Conservation (phyloP, 352 stramenopile species). For the Phytophthora pisi region DNA sequence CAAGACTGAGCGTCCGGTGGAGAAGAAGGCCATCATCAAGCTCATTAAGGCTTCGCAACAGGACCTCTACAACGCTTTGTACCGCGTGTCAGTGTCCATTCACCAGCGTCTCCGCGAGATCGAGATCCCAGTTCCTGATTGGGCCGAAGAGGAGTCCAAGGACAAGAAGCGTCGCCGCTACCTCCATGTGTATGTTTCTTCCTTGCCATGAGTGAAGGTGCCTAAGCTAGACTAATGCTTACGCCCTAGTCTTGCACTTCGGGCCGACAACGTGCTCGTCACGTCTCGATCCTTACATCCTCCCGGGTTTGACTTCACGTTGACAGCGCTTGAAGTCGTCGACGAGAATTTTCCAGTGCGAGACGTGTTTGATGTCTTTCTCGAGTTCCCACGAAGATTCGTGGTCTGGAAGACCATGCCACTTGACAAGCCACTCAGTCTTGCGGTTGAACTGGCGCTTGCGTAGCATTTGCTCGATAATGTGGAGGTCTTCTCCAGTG, state of each 20-base stretch:
- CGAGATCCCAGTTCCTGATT: not conserved
- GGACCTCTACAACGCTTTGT: not conserved
- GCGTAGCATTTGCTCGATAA: conserved; percentile 1
- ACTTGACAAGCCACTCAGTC: conserved; percentile 17
- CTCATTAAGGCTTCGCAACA: not conserved
- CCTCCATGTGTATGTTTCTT: no score
- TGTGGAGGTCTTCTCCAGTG: conserved; percentile 13
- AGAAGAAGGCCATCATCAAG: not conserved
- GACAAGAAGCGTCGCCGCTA: not conserved
- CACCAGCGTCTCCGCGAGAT: not conserved
- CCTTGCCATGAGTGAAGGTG: no score
- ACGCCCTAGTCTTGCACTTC: no score
- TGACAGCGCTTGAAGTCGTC: conserved; percentile 11
- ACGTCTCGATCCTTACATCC: conserved; percentile 7
- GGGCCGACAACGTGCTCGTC: not conserved
- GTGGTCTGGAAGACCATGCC: conserved; percentile 13
- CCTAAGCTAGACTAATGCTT: no score
- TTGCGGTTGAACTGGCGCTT: conserved; percentile 12
- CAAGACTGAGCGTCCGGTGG: not conserved
- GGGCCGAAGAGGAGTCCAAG: not conserved
- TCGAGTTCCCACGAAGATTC: conserved; percentile 11
- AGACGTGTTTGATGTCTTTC: conserved; percentile 16
- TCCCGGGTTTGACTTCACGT: conserved; percentile 22
- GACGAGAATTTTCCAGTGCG: conserved; percentile 20
- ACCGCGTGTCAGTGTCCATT: not conserved